phyloP scores from a whole-genome alignment of 2,329 filamentous ascomycete species.

The Fonsecaea pugnacius region DNA sequence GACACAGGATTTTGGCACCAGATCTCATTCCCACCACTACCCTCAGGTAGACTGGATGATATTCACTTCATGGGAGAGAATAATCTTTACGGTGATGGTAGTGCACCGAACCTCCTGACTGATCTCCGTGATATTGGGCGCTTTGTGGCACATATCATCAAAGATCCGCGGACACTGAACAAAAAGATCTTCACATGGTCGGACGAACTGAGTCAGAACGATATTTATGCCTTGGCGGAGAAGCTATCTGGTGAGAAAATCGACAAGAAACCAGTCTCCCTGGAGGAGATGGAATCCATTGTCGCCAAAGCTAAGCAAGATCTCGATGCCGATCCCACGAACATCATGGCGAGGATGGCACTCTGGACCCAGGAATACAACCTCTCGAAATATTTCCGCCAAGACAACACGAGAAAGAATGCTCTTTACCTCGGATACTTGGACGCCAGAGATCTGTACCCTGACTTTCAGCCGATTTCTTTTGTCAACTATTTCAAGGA shows the following conservation, averaged over 20 bases:
- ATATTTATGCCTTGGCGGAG: constrained; percentile 55
- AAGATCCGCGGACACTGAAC: constrained; percentile 60
- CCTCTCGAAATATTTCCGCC: constrained; percentile 54
- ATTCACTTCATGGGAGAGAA: no score
- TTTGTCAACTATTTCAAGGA: no score
- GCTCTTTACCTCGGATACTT: constrained; percentile 62
- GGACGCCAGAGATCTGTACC: constrained; percentile 58
- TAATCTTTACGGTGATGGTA: constrained; percentile 48
- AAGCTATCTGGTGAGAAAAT: constrained; percentile 54
- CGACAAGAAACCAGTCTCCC: not conserved
- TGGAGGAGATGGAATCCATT: not conserved
- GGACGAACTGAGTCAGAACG: constrained; percentile 52
- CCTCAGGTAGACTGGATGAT: no score
- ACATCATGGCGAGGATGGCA: not conserved
- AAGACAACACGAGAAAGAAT: constrained; percentile 59
- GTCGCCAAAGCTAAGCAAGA: not conserved
- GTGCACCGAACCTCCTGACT: constrained; percentile 50
- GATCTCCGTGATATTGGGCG: constrained; percentile 59
- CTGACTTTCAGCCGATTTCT: constrained; percentile 42
- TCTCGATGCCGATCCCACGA: not conserved
- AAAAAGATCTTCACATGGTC: constrained; percentile 56
- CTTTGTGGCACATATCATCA: constrained; percentile 58
- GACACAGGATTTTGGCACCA: constrained; percentile 66
- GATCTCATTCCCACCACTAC: constrained; percentile 45
- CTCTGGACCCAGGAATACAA: constrained; percentile 45